Percentiles rank a stretch among this genome's conserved stretches.
Evolutionary conservation across 2,329 filamentous ascomycete genomes (phyloP).

Genomic region (Neodidymelliopsis sp.): DNA sequence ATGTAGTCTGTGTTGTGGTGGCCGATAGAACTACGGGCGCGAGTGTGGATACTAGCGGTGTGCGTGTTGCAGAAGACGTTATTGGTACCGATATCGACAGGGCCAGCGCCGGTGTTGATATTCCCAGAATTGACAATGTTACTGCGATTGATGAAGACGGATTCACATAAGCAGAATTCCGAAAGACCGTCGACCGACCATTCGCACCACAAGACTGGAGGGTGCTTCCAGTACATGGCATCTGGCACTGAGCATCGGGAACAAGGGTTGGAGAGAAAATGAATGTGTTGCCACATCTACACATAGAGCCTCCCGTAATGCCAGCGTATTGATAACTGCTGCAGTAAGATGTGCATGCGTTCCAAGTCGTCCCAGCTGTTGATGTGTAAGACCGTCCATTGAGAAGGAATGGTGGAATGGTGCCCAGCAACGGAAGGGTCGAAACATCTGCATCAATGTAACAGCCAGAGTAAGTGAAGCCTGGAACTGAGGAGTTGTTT

Average conservation of each 20-base stretch:
- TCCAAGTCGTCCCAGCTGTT: not conserved
- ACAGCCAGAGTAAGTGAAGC: not conserved
- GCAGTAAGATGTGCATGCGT: not conserved
- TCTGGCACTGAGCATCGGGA: not conserved
- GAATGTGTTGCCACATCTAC: constrained; percentile 3
- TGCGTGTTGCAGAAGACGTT: too few species aligned
- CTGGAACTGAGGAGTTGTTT: not conserved
- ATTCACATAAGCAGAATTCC: too few species aligned
- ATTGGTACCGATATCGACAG: too few species aligned
- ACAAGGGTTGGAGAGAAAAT: not conserved
- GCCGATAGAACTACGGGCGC: too few species aligned
- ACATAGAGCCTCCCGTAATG: not conserved
- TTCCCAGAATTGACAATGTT: not conserved
- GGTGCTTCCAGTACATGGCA: not conserved
- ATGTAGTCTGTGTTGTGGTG: too few species aligned
- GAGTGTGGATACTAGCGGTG: too few species aligned
- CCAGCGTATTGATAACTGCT: constrained; percentile 1
- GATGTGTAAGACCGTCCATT: not conserved
- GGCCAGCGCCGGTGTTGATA: too few species aligned
- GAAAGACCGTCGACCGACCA: not conserved
- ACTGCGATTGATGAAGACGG: not conserved
- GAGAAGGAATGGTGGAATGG: not conserved
- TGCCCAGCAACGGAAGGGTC: not conserved
- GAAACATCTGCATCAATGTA: not conserved
- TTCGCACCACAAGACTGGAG: not conserved